A percentile compares a stretch with the other conserved stretches of the same genome.
phyloP scores from a whole-genome alignment of 2,329 filamentous ascomycete genomes.

The Pyrenochaeta sp. region DNA sequence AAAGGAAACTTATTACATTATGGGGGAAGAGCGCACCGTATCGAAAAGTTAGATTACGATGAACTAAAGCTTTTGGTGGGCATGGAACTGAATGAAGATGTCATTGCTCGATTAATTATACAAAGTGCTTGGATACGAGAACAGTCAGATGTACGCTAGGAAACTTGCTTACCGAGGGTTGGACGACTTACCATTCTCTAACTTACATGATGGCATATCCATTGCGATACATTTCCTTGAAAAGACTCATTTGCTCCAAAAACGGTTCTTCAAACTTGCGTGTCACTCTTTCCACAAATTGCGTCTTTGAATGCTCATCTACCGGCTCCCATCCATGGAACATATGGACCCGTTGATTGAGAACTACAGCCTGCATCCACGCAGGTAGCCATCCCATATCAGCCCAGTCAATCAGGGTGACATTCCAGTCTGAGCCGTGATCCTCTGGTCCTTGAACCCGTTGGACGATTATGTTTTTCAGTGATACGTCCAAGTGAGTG shows the following conservation, averaged over 20 bases:
- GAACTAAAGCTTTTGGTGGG: too few species aligned
- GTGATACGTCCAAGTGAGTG: constrained; percentile 4
- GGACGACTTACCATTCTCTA: background rate
- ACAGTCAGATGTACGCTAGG: background rate
- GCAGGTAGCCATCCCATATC: background rate
- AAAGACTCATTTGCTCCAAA: background rate
- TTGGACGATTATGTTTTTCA: constrained; percentile 6
- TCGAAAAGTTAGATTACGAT: background rate
- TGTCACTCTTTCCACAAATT: background rate
- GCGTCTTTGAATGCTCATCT: background rate
- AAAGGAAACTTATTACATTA: too few species aligned
- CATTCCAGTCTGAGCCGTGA: background rate
- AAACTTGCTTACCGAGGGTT: background rate
- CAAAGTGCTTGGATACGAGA: too few species aligned
- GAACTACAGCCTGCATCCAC: constrained; percentile 1
- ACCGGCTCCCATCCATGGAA: background rate
- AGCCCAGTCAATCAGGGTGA: constrained; percentile 3
- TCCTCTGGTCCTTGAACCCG: constrained; percentile 1
- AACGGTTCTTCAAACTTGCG: background rate
- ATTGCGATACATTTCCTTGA: background rate
- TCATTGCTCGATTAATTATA: too few species aligned
- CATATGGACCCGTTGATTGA: background rate
- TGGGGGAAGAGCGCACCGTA: background rate
- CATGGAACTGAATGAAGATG: too few species aligned
- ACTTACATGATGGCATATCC: background rate